Evolutionary conservation across 805 yeast species (phyloP), one percentile per base, ranked within the genome.

Genomic region (Nakazawaea wickerhamii): DNA sequence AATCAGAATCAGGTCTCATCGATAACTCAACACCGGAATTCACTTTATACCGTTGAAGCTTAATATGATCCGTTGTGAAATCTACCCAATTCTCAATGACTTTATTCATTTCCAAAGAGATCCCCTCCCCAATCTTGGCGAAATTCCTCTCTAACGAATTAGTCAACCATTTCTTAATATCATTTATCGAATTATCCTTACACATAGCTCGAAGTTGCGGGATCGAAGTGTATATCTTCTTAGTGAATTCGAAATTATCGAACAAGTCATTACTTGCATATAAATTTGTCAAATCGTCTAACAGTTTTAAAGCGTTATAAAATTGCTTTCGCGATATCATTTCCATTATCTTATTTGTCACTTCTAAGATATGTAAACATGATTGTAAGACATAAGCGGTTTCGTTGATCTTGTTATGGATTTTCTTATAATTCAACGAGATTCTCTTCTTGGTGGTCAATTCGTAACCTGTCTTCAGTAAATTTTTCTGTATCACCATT

Each of bases 21-120:
- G 95, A 77, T 6, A 76, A 60, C 59, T 91, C 98, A 4, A 90
- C 85, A 0, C 95, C 85, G 0, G 96, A 85, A 58, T 90, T 90
- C 50, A 91, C 74, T 53, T 84, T 80, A 58, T 77, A 86, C 6
- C 73, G 63, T 4, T 67, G 59, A 39, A 81, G 68, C 25, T 67
- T 65, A 4, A 62, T 64, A 45, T 73, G 71, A 7, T 63, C 55
- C 5, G 63, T 54, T 46, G 73, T 78, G 49, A 65, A 64, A 2
- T 58, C 48, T 27, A 70, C 68, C 91, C 95, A 86, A 30, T 70
- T 67, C 13, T 70, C 66, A 39, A 83, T 75, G 55, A 89, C 74
- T 1, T 61, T 58, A 6, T 66, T 71, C 38, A 83, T 72, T 42
- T 78, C 71, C 2, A 72, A 73, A 52, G 70, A 77, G 3, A 82